Evolutionary conservation across 345 rosid genomes (phyloP), one percentile per base, ranked within the genome.

Genomic region (Dipteronia sinensis): DNA sequence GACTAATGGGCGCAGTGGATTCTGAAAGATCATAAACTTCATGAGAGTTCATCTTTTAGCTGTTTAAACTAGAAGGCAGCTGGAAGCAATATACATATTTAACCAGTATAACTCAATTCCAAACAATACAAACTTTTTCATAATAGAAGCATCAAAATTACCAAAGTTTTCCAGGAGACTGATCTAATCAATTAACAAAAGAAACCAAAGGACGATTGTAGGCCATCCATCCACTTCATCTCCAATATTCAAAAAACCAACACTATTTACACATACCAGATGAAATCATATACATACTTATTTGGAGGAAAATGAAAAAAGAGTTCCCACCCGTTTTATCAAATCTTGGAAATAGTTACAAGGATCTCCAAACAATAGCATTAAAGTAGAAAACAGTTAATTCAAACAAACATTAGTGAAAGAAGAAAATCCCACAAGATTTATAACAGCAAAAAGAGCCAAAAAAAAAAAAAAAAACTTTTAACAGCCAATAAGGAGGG

Each of bases 1-100:
- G 70, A 96, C 95, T 46, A 94, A 82, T 0, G 98, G 99, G 25
- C 91, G 90, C 64, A 96, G 81, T 1, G 99, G 99, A 80, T 86
- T 91, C 99, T 96, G 80, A 67, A 67, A 77, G 56, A 73, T 65
- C 7, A 74, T 20, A 31, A 27, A 59, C 65, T 75, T 72, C 3
- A 47, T 13, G 62, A 40, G 62, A 67, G 65, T 15, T 13, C 11
- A 65, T 25, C 6, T 34, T n/a, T 61, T 34, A 65, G 46, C 59
- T 15, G 25, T 67, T 67, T 29, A 56, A 77, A 64, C 0, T 19
- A 34, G 22, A 62, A 47, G 6, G 84, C 22, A 53, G 49, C 40
- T 20, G 9, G 34, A 62, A 58, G 3, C 16, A 61, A 62, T 59
- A 25, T 72, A 70, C 44, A 61, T 10, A 13, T n/a, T 71, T 29